These are phyloP conservation scores for Kuraishia ogatae DNA, from an alignment of 805 yeast genomes.

Conservation along the genomic window DNA sequence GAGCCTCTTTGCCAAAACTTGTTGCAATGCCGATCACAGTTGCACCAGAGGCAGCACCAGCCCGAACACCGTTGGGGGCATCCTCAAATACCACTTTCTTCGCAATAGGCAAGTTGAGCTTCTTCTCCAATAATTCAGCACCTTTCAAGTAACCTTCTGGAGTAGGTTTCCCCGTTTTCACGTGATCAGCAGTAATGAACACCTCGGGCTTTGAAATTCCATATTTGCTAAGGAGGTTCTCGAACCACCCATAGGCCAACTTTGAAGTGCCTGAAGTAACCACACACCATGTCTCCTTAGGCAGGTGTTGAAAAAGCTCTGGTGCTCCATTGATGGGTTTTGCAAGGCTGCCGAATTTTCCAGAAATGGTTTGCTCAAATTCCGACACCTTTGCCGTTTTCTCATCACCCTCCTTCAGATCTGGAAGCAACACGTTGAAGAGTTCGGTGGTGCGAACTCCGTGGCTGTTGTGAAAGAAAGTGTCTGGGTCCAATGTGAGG, in stretches of 20 bases:
- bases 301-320: conserved; percentile 48
- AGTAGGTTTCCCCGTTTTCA: conserved; percentile 74
- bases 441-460: conserved; percentile 75
- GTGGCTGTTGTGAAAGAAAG: conserved; percentile 67
- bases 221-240: conserved; percentile 45
- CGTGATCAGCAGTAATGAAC: conserved; percentile 78
- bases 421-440: conserved; percentile 65
- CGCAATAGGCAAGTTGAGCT: conserved; percentile 13
- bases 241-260: conserved; percentile 75
- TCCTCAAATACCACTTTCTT: conserved; percentile 72
- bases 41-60: conserved; percentile 82
- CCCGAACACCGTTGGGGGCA: conserved; percentile 81
- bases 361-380: conserved; percentile 64
- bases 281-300: conserved; percentile 69
- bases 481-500: conserved; percentile 45
- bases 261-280: conserved; percentile 79
- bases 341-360: conserved; percentile 64
- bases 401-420: conserved; percentile 43
- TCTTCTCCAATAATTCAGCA: conserved; percentile 33
- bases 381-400: conserved; percentile 42
- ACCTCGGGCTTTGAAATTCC: conserved; percentile 46
- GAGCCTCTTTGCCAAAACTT: conserved; percentile 61
- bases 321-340: conserved; percentile 71
- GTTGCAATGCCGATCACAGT: conserved; percentile 78
- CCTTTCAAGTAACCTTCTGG: conserved; percentile 76